These are phyloP conservation scores for Heterobasidion parviporum DNA, from an alignment of 1,284 basidiomycete genomes.

Conservation along the genomic window DNA sequence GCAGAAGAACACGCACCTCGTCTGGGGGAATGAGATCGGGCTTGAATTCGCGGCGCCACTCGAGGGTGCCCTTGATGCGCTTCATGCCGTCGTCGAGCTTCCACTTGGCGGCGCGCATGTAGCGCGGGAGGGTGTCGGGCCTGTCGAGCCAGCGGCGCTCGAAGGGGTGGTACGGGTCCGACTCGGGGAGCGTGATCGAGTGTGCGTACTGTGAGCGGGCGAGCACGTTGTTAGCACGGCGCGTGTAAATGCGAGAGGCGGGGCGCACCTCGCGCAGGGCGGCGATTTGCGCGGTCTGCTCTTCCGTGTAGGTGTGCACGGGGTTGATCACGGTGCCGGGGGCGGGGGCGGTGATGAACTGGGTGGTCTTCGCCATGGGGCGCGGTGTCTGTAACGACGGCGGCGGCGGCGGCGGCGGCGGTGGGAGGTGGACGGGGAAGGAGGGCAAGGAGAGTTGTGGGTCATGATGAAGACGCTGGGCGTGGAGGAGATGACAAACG, in stretches of 20 bases:
- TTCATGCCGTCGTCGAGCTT: constrained; percentile 68
- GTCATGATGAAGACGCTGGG: no score
- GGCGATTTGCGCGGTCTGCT: constrained; percentile 52
- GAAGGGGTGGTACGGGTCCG: constrained; percentile 68
- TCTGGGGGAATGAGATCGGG: constrained; percentile 77
- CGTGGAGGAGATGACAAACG: no score
- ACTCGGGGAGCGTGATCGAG: constrained; percentile 50
- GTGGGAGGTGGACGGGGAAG: not conserved
- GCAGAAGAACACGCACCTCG: constrained; percentile 36
- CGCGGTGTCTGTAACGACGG: not conserved
- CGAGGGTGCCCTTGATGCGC: constrained; percentile 67
- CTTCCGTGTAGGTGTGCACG: constrained; percentile 50
- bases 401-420: not conserved
- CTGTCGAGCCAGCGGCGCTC: constrained; percentile 69
- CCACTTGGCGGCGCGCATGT: constrained; percentile 83
- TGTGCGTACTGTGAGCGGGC: constrained; percentile 49
- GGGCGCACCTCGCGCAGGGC: constrained; percentile 50
- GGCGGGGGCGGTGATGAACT: constrained; percentile 37
- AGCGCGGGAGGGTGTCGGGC: constrained; percentile 69
- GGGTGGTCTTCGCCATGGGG: constrained; percentile 29
- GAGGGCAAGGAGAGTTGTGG: no score
- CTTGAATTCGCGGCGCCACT: constrained; percentile 76
- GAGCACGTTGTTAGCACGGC: not conserved
- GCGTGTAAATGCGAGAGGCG: constrained; percentile 2
- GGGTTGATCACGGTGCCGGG: constrained; percentile 42